Base-by-base conservation (phyloP, 2,329 filamentous ascomycete species). In the Aspergillus bombycis region DNA sequence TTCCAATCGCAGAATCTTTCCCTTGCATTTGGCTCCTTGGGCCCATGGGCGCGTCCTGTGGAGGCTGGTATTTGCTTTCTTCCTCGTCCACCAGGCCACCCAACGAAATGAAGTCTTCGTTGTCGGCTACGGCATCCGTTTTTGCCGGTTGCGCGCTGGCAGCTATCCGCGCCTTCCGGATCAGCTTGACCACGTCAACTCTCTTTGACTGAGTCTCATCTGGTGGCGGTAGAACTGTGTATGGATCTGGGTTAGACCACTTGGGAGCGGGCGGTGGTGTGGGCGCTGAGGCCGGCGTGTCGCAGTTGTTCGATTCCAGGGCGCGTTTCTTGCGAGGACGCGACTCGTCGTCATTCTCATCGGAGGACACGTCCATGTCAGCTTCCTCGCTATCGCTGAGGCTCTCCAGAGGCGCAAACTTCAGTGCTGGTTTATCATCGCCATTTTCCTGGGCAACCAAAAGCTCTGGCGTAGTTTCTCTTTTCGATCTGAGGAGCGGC, bases 201-300 rank as follows among this genome's bases (percentile, higher is more conserved):
- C 90, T 93, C 79, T 95, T 96, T 23, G 86, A 85, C 45, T 86
- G 84, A 6, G 82, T 83, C 60, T 93, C 90, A 67, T 94, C 91
- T 0, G 89, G 87, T 8, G 93, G 93, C 10, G 94, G 94, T 11
- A 97, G 82, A 2, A 88, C 91, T 7, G 92, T 96, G 78, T 98
- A 97, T 0, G 94, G 93, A 75, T 98, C 94, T 4, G 94, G 94
- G 70, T 98, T 98, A 5, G 93, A 97, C 94, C 94, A 98, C 76
- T 91, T 93, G 3, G 93, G 93, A 6, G 75, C 79, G 50, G 74
- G 71, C 19, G 67, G 61, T 12, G 66, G 60, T 9, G 64, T 56
- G 12, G 75, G 78, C 59, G 71, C 69, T 16, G 70, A 56, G 38
- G 64, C 62, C 7, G 62, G 38, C 5, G 16, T n/a, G 19, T 41